Base-by-base conservation (phyloP, 1,139 yeast genomes). In the Nadsonia commutata region DNA sequence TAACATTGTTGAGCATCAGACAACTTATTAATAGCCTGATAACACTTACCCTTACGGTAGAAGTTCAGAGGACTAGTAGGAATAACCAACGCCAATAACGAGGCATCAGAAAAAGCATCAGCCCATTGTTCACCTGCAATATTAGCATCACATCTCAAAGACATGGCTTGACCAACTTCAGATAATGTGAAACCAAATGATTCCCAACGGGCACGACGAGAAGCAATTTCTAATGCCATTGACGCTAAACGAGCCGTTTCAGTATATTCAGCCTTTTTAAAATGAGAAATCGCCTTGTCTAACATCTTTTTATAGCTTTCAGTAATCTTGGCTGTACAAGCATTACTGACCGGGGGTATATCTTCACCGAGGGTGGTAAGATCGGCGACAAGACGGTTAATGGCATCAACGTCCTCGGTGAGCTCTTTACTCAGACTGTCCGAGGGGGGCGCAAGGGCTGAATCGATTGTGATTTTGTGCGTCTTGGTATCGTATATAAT, bases 131-230 rank as follows among this genome's bases (percentile, higher is more conserved):
- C 71, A 46, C 72, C 67, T 54, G 80, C 72, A 58, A 86, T 68
- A 54, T 80, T 74, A 0, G 94, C 83, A 56, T 88, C 97, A 19
- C 94, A 78, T 51, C 96, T 72, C 45, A 85, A 80, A 67, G 78
- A 80, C 46, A 88, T 63, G 56, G 85, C 72, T 54, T 75, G 69
- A 41, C 79, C 71, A 45, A 83, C 64, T 58, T 90, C 97, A 55
- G 81, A 88, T 45, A 86, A 63, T 36, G 88, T 80, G 38, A 79
- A 72, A 51, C 76, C 86, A 55, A 86, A 82, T 9, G 88, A 70
- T 59, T 90, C 98, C 72, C 88, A 86, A 54, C 83, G 79, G 31
- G 86, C 78, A 59, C 97, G 74, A 52, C 83, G 77, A 49, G 74
- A 65, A 18, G 88, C 81, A 76, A 86, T 75, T 45, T 84, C 94